Percentiles rank a stretch among this genome's conserved stretches.
These are phyloP conservation scores for Xylaria sp. DNA, from an alignment of 2,329 filamentous ascomycete genomes.

Conservation along the genomic window DNA sequence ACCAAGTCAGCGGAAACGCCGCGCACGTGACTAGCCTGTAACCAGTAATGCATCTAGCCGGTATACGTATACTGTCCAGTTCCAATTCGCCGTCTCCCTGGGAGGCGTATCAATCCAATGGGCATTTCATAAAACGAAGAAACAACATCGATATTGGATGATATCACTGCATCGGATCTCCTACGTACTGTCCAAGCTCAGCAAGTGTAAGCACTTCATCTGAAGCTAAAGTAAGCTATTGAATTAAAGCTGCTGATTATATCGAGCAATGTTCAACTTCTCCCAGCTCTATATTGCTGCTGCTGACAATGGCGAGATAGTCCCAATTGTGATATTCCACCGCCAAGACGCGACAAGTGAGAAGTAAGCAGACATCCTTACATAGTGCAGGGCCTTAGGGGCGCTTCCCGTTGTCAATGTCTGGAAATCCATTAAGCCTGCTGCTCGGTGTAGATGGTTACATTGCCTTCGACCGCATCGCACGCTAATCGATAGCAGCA, in stretches of 20 bases:
- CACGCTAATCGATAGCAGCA: conserved; percentile 26
- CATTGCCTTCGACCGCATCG: conserved; percentile 21
- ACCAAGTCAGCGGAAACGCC: neutral
- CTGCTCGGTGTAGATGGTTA: conserved; percentile 18
- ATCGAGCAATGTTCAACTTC: conserved; percentile 2
- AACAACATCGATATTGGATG: neutral
- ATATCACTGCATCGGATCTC: conserved; percentile 7
- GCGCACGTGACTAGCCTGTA: conserved; percentile 20
- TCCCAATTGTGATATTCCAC: conserved; percentile 1
- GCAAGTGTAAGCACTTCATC: too few species aligned
- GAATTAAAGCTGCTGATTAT: neutral
- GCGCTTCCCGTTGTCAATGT: conserved; percentile 5
- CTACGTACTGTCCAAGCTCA: too few species aligned
- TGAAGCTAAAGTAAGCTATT: neutral
- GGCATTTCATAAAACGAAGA: neutral
- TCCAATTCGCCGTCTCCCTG: neutral
- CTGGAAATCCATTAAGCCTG: conserved; percentile 15
- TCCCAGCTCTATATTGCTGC: neutral
- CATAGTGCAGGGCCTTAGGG: neutral
- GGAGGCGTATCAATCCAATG: neutral
- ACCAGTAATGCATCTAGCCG: neutral
- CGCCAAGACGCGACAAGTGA: conserved; percentile 22
- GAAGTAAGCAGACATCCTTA: conserved; percentile 10
- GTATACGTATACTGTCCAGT: neutral
- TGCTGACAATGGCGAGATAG: neutral